Conservation (phyloP, 2,329 filamentous ascomycete species). For the Davidsoniella eucalypti region DNA sequence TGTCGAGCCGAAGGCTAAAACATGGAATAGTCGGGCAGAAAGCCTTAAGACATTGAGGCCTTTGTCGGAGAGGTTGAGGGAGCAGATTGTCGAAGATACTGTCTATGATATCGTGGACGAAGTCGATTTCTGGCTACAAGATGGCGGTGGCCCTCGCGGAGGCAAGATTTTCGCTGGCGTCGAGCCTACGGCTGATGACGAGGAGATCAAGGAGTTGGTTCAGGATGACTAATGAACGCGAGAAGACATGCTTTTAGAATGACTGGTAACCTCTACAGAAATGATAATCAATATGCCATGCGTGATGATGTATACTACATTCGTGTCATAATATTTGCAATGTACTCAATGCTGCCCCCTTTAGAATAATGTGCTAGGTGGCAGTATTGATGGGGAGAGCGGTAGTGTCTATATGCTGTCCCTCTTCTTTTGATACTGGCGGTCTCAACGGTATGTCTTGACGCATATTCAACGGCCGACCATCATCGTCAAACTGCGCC, state of each 20-base stretch:
- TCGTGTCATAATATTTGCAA: too few relatives aligned
- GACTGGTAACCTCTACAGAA: neutral
- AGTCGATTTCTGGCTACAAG: slow-evolving; percentile 73
- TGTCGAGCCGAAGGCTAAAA: slow-evolving; percentile 21
- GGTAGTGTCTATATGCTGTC: too few relatives aligned
- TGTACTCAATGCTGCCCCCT: too few relatives aligned
- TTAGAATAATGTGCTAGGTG: too few relatives aligned
- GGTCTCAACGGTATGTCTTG: too few relatives aligned
- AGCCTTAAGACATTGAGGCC: slow-evolving; percentile 2
- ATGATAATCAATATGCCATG: too few relatives aligned
- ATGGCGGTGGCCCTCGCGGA: slow-evolving; percentile 35
- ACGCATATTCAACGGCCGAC: slow-evolving; percentile 38
- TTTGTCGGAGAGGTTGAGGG: slow-evolving; percentile 53
- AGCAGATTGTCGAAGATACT: slow-evolving; percentile 90
- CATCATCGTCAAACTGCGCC: slow-evolving; percentile 77
- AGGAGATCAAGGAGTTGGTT: slow-evolving; percentile 49
- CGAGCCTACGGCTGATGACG: slow-evolving; percentile 29
- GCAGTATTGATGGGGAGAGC: too few relatives aligned
- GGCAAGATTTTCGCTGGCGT: slow-evolving; percentile 28
- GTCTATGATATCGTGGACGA: slow-evolving; percentile 90
- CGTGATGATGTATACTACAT: too few relatives aligned
- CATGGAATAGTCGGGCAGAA: slow-evolving; percentile 9
- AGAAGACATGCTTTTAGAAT: neutral
- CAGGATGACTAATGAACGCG: slow-evolving; percentile 35
- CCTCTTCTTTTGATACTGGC: too few relatives aligned